These are phyloP conservation scores for Trichophyton simii DNA, from an alignment of 2,329 filamentous ascomycete genomes.

Conservation along the genomic window DNA sequence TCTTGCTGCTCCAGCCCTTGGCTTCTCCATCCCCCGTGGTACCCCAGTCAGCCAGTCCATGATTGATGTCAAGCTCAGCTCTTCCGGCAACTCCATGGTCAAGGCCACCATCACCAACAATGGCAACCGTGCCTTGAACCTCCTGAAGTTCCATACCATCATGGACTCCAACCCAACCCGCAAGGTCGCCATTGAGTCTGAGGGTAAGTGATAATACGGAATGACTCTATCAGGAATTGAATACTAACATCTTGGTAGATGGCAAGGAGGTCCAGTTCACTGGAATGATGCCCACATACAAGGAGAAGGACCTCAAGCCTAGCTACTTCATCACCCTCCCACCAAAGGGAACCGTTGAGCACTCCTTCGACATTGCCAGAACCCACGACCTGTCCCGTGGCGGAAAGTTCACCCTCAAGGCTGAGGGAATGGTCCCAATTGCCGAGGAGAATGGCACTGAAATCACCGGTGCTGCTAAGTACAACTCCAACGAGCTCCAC, in stretches of 20 bases:
- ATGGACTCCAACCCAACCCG: conserved; percentile 8
- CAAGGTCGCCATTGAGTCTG: conserved; percentile 8
- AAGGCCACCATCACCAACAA: conserved; percentile 11
- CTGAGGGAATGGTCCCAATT: conserved; percentile 8
- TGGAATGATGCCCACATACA: conserved; percentile 4
- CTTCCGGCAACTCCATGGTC: conserved; percentile 9
- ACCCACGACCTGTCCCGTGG: conserved; percentile 9
- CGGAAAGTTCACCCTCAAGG: conserved; percentile 6
- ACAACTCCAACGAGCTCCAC: conserved; percentile 47
- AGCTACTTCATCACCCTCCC: conserved; percentile 6
- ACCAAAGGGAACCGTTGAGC: conserved; percentile 7
- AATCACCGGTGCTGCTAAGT: conserved; percentile 45
- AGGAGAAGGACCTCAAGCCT: background rate
- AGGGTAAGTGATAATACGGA: conserved; percentile 5
- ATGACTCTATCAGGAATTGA: background rate
- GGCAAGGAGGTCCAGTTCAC: conserved; percentile 5
- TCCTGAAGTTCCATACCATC: conserved; percentile 11
- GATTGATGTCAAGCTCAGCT: conserved; percentile 7
- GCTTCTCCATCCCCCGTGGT: conserved; percentile 4
- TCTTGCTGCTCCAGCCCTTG: background rate
- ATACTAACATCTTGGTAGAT: background rate
- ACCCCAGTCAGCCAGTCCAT: conserved; percentile 1
- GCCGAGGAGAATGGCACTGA: conserved; percentile 18
- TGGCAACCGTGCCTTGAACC: background rate
- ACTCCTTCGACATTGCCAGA: conserved; percentile 9